A percentile compares a stretch with the other conserved stretches of the same genome.
Evolutionary conservation across 2,329 filamentous ascomycete genomes (phyloP).

Genomic region (Ophiostoma himal-ulmi): DNA sequence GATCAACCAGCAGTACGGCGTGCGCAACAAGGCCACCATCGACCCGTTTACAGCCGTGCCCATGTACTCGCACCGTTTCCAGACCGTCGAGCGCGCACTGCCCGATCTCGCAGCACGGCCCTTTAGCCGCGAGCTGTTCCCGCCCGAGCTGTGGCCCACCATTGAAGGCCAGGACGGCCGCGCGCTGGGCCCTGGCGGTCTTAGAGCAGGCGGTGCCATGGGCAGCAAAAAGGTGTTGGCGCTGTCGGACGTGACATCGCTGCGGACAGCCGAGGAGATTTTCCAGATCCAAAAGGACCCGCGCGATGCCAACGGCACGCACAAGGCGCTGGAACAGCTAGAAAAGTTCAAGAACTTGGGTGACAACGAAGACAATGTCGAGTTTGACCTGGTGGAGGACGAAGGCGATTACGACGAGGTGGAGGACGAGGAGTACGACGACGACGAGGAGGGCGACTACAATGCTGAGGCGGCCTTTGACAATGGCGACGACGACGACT

Average conservation of each 20-base stretch:
- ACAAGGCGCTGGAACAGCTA: constrained; percentile 42
- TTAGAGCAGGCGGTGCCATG: neutral
- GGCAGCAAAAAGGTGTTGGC: constrained; percentile 35
- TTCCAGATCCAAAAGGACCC: constrained; percentile 34
- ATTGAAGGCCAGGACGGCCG: constrained; percentile 44
- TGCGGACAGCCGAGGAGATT: constrained; percentile 48
- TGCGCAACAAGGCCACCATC: constrained; percentile 49
- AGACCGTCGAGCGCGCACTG: constrained; percentile 46
- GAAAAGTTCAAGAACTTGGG: constrained; percentile 40
- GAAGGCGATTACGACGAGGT: constrained; percentile 44
- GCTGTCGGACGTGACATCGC: constrained; percentile 42
- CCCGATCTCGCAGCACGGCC: constrained; percentile 49
- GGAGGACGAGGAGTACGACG: constrained; percentile 48
- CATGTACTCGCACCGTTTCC: constrained; percentile 53
- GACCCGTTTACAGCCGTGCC: constrained; percentile 55
- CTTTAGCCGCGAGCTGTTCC: constrained; percentile 48
- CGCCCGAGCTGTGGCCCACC: constrained; percentile 50
- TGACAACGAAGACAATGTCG: constrained; percentile 35
- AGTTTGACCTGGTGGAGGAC: constrained; percentile 45
- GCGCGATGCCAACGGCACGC: constrained; percentile 25
- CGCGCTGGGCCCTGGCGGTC: constrained; percentile 20
- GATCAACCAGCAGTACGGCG: constrained; percentile 50
- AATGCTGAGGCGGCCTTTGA: constrained; percentile 58
- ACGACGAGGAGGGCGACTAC: constrained; percentile 56
- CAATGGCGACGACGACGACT: constrained; percentile 48